phyloP scores from a whole-genome alignment of 495 filamentous ascomycete species.

The Collariella sp. region DNA sequence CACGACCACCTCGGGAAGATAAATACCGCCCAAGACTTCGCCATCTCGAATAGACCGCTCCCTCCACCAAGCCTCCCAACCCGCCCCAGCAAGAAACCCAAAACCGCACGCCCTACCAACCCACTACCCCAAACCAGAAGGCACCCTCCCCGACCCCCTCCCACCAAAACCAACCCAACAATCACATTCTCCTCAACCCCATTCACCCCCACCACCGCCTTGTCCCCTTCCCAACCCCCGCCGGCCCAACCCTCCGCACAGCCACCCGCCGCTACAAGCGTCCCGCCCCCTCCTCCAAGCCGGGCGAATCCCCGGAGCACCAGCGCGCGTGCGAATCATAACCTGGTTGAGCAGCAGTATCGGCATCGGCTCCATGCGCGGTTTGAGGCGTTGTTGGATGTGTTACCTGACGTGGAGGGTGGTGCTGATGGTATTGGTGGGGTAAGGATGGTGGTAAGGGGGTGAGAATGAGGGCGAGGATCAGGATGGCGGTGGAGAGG shows the following conservation, averaged over 20 bases:
- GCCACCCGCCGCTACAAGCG: conserved; percentile 11
- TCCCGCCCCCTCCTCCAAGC: not conserved
- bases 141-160: not conserved
- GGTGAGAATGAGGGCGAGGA: not conserved
- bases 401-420: not conserved
- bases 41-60: too few species aligned
- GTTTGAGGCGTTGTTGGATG: conserved; percentile 13
- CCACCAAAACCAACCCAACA: not conserved
- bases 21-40: too few species aligned
- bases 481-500: not conserved
- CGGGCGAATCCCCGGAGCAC: conserved; percentile 12
- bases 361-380: conserved; percentile 12
- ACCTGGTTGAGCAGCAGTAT: conserved; percentile 14
- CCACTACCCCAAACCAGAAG: not conserved
- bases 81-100: too few species aligned
- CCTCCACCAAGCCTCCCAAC: too few species aligned
- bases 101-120: too few species aligned
- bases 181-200: not conserved
- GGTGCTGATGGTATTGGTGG: too few species aligned
- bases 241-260: conserved; percentile 4
- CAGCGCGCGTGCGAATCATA: conserved; percentile 12
- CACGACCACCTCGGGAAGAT: too few species aligned
- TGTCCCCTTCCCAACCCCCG: too few species aligned
- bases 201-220: not conserved
- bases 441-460: too few species aligned